These are phyloP conservation scores for Fallopia convolvulus DNA, from an alignment of 148 eudicot species.

Conservation along the genomic window DNA sequence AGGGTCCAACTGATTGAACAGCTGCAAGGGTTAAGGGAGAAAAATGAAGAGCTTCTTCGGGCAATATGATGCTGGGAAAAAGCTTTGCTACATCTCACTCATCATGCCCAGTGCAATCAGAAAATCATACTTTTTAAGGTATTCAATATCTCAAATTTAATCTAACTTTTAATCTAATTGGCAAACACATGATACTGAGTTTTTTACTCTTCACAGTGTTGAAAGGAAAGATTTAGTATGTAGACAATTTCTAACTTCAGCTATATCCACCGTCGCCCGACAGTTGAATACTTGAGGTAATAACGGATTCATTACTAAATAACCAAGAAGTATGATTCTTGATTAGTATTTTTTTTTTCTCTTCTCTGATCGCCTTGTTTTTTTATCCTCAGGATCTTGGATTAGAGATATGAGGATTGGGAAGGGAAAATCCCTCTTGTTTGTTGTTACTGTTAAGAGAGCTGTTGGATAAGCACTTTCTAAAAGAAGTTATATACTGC, in stretches of 20 bases:
- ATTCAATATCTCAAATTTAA: neutral
- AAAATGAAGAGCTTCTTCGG: neutral
- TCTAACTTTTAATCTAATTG: neutral
- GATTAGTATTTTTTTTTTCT: neutral
- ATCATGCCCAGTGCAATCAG: neutral
- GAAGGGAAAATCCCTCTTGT: neutral
- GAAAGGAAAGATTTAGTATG: neutral
- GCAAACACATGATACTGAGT: neutral
- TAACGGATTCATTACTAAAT: neutral
- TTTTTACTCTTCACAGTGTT: neutral
- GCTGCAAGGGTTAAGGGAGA: slow-evolving; percentile 30
- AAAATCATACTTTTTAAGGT: neutral
- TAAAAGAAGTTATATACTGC: neutral
- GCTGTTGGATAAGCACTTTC: neutral
- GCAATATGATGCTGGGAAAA: neutral
- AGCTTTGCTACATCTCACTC: neutral
- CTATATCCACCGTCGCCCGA: neutral
- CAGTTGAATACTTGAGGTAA: neutral
- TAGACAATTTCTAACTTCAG: neutral
- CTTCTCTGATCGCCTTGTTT: neutral
- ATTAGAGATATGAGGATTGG: neutral
- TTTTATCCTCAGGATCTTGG: neutral
- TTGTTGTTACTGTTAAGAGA: neutral
- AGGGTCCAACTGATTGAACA: slow-evolving; percentile 58
- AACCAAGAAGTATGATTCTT: neutral